Base-by-base conservation (phyloP, 768 basidiomycete species). In the Tremella mesenterica region DNA sequence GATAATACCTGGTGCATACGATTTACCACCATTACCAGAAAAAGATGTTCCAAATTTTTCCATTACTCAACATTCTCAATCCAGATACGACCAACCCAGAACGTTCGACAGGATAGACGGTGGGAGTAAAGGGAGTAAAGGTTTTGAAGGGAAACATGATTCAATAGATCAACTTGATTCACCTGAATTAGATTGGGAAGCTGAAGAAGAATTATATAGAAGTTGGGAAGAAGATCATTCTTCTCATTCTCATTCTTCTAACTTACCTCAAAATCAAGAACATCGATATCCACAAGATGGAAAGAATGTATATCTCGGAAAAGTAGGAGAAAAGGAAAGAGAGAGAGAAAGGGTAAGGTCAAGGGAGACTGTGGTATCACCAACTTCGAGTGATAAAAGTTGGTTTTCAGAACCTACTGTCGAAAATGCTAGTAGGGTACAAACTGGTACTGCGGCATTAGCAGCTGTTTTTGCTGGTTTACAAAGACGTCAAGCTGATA, bases 391-490 rank as follows among this genome's bases (percentile, higher is more conserved):
- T 31, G 34, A 14, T 31, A 14, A 16, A 31, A 48, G 47, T 30
- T 48, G 47, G 47, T 31, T 31, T n/a, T 25, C 23, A 16, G 25
- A 48, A 31, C 23, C 47, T 12, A 48, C 23, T 14, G 47, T 48
- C 23, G 25, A 48, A 18, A 30, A 18, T 28, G 47, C 47, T 18
- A 29, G 25, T 31, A 48, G 50, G 23, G 55, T 48, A 20, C 41
- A 57, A 38, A 53, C 57, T 7, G 57, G 57, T 6, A 58, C 53
- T 2, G 53, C 57, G 2, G 57, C 57, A 5, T 30, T 58, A 39
- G 57, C 57, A 21, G 53, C 57, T 18, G 36, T 58, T 7, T 23
- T 58, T 10, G 45, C 46, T 36, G 30, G 39, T 33, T 44, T 58
- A 44, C 29, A 54, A 31, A 18, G 30, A 39, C 46, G 45, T 16